Base-by-base conservation (phyloP, 1,139 yeast species). In the Yamadazyma dendronema region DNA sequence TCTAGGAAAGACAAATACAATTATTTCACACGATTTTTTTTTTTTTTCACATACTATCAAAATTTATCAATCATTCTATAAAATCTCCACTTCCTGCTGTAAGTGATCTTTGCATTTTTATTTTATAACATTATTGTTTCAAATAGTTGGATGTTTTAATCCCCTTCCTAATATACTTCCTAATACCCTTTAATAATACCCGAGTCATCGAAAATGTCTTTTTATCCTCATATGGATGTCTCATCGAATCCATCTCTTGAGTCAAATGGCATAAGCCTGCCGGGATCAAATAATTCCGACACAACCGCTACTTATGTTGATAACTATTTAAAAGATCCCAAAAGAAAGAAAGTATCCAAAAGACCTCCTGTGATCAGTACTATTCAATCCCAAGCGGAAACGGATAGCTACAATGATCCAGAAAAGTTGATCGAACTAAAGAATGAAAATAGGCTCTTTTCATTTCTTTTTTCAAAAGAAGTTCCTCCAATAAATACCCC, bases 401-500 rank as follows among this genome's bases (percentile, higher is more conserved):
- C 23, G 6, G 24, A 13, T 14, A 33, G 30, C 17, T 37, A 32
- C 14, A 13, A 31, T 13, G 30, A 44, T 35, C 38, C 45, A 29
- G 54, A 52, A 26, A 30, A 33, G 7, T 41, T 40, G 10, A 17
- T 39, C 4, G 48, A 40, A 33, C 41, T 62, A 28, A 42, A 54
- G 8, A 60, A 60, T 44, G 60, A 63, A 44, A 54, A 60, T 31
- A 49, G 72, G 35, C 37, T 56, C 28, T 66, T 66, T 37, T 53
- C 67, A 11, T 62, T 58, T 41, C 37, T 62, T 29, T 68, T 70
- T 44, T 53, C 66, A 30, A 64, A 54, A 34, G 46, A 49, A 25
- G 68, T 67, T 2, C 73, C 74, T 2, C 63, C 65, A 2, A 44
- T 69, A 7, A 59, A 62, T 4, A 26, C 47, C 3, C 62, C 58